phyloP scores from a whole-genome alignment of 78 protist species.

The Planoprotostelium fungivorum region DNA sequence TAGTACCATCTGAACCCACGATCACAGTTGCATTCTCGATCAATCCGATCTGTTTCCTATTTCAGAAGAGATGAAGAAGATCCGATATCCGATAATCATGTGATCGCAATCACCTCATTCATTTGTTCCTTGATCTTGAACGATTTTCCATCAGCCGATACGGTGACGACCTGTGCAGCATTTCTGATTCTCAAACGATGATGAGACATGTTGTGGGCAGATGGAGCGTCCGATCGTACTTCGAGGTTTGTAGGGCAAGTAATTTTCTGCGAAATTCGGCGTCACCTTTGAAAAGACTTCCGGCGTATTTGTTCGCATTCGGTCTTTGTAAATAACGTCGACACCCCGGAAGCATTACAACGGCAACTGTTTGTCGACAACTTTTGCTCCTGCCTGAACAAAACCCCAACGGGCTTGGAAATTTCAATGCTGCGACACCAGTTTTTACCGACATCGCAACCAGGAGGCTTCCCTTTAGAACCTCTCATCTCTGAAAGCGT shows the following conservation, averaged over 20 bases:
- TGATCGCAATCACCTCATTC: slow-evolving; percentile 32
- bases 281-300: neutral
- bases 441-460: neutral
- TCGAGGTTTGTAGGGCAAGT: neutral
- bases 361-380: neutral
- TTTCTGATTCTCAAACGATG: slow-evolving; percentile 30
- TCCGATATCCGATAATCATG: neutral
- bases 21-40: slow-evolving; percentile 58
- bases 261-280: neutral
- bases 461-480: too few species aligned
- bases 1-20: slow-evolving; percentile 40
- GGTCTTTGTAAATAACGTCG: neutral
- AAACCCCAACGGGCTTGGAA: neutral
- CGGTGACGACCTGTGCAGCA: slow-evolving; percentile 47
- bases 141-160: slow-evolving; percentile 36
- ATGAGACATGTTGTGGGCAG: slow-evolving; percentile 17
- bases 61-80: neutral
- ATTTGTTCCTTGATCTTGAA: slow-evolving; percentile 32
- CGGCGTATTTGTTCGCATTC: neutral
- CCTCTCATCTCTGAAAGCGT: too few species aligned
- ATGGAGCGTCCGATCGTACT: too few species aligned
- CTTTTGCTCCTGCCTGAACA: neutral
- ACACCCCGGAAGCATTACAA: too few species aligned
- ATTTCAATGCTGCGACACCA: neutral
- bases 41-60: slow-evolving; percentile 25